phyloP scores from a whole-genome alignment of 2,329 filamentous ascomycete genomes.

The Cordyceps cicadae region DNA sequence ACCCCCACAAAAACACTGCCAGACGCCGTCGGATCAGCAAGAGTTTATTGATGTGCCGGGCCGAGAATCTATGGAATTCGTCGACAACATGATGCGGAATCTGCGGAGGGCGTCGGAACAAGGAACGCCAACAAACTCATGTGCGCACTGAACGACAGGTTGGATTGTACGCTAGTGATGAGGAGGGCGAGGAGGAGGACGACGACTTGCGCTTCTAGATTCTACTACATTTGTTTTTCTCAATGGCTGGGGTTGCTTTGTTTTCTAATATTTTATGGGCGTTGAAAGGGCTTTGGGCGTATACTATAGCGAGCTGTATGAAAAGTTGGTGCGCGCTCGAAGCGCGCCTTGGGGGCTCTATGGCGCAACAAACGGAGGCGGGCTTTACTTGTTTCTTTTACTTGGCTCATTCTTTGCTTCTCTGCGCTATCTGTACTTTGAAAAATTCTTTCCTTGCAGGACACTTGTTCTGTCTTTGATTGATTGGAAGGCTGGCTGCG shows the following conservation, averaged over 20 bases:
- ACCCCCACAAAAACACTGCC: not conserved
- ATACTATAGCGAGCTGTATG: not conserved
- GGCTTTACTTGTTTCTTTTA: not conserved
- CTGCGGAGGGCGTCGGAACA: conserved; percentile 29
- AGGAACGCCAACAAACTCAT: not conserved
- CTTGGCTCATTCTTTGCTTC: not conserved
- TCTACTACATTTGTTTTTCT: not conserved
- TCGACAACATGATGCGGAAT: conserved; percentile 46
- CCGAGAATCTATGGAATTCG: conserved; percentile 37
- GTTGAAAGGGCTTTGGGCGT: not conserved
- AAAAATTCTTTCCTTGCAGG: not conserved
- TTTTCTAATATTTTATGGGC: not conserved
- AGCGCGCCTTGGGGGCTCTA: not conserved
- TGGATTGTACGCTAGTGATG: not conserved
- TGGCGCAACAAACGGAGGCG: not conserved
- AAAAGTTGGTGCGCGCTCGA: not conserved
- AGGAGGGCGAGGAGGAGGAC: not conserved
- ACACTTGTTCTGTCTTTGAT: not conserved
- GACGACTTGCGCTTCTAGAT: not conserved
- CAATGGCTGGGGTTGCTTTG: not conserved
- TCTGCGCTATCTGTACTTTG: not conserved
- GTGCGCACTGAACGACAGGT: not conserved
- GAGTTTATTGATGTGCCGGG: conserved; percentile 35
- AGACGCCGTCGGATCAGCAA: conserved; percentile 18
- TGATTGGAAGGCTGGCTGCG: not conserved